Percentiles rank a stretch among this genome's conserved stretches.
Evolutionary conservation across 805 yeast species (phyloP).

Genomic region (Priceomyces fermenticarens): DNA sequence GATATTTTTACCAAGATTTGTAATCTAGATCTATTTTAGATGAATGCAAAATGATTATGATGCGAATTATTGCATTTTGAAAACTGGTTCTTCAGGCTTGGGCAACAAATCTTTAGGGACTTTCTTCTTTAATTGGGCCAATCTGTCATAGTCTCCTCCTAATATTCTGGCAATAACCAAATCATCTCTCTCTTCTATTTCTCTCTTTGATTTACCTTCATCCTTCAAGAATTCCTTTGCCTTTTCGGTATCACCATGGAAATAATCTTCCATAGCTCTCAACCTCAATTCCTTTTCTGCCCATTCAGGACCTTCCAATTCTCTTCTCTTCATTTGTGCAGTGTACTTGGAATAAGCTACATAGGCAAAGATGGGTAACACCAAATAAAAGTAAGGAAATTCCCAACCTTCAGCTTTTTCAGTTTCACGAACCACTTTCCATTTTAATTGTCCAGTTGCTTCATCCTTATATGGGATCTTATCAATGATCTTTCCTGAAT

Average conservation of each 20-base stretch:
- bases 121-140: slow-evolving; percentile 56
- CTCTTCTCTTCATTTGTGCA: slow-evolving; percentile 39
- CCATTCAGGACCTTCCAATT: slow-evolving; percentile 61
- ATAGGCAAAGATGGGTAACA: slow-evolving; percentile 66
- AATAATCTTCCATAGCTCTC: slow-evolving; percentile 66
- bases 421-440: slow-evolving; percentile 75
- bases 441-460: slow-evolving; percentile 71
- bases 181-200: slow-evolving; percentile 66
- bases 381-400: slow-evolving; percentile 63
- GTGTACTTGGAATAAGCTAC: slow-evolving; percentile 50
- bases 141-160: slow-evolving; percentile 78
- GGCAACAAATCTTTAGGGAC: slow-evolving; percentile 37
- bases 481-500: slow-evolving; percentile 63
- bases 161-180: slow-evolving; percentile 77
- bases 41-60: slow-evolving; percentile 2
- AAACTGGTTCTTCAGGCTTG: slow-evolving; percentile 30
- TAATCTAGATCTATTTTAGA: slow-evolving; percentile 4
- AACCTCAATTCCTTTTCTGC: slow-evolving; percentile 77
- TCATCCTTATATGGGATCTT: slow-evolving; percentile 82
- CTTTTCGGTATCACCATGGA: slow-evolving; percentile 48
- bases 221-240: slow-evolving; percentile 55
- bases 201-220: slow-evolving; percentile 51
- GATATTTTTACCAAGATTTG: not conserved
- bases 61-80: slow-evolving; percentile 25
- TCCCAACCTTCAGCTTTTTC: slow-evolving; percentile 85